Percentiles rank a stretch among this genome's conserved stretches.
These are phyloP conservation scores for Metarhizium robertsii DNA, from an alignment of 2,329 filamentous ascomycete species.

Conservation along the genomic window DNA sequence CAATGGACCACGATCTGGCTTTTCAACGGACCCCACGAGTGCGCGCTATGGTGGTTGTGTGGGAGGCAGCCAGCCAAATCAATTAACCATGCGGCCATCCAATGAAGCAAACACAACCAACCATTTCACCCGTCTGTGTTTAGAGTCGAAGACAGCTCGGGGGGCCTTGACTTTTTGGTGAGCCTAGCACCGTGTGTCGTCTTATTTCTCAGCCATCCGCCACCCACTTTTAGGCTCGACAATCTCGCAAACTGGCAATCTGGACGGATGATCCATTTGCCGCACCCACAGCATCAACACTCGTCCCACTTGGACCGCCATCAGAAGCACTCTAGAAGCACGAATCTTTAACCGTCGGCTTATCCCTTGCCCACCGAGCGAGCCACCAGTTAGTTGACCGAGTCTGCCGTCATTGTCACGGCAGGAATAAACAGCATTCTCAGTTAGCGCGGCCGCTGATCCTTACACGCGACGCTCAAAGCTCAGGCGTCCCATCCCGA, in stretches of 20 bases:
- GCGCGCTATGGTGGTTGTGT: background rate
- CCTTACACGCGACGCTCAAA: background rate
- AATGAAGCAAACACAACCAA: background rate
- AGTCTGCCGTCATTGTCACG: background rate
- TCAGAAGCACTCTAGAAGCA: conserved; percentile 7
- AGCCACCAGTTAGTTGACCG: background rate
- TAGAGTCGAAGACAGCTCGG: background rate
- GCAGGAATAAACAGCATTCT: background rate
- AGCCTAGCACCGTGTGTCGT: background rate
- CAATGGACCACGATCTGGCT: background rate
- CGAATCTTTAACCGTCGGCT: background rate
- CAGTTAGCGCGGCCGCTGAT: background rate
- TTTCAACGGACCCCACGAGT: background rate
- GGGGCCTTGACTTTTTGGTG: background rate
- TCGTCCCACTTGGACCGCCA: conserved; percentile 3
- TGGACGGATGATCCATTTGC: background rate
- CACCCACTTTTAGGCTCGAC: conserved; percentile 5
- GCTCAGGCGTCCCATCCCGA: background rate
- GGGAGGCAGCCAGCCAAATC: background rate
- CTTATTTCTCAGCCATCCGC: background rate
- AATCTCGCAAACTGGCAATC: conserved; percentile 6
- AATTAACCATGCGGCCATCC: background rate
- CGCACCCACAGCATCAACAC: background rate
- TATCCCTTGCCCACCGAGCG: background rate
- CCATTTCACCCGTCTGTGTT: background rate